Evolutionary conservation across 805 yeast species (phyloP).

Genomic region (Middelhovenomyces tepae): DNA sequence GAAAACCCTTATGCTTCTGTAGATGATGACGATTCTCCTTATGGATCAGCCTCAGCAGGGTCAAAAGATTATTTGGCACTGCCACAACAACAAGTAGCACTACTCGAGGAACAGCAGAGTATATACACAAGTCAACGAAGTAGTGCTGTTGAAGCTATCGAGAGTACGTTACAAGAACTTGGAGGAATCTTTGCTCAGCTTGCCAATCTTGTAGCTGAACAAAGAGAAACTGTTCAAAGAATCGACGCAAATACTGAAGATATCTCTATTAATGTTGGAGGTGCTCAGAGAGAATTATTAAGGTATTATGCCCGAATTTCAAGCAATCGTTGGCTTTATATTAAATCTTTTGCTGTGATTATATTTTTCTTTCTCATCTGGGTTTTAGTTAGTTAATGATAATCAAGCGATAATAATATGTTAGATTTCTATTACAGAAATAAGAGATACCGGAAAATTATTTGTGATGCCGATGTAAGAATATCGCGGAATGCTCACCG

Average conservation of each 20-base stretch:
- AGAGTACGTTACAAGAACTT: conserved; percentile 93
- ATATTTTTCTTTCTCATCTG: conserved; percentile 38
- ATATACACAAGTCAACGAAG: conserved; percentile 75
- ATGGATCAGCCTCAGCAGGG: too few relatives aligned
- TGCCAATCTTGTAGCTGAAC: conserved; percentile 96
- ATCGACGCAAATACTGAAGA: conserved; percentile 95
- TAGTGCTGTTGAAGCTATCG: conserved; percentile 91
- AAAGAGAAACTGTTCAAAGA: conserved; percentile 91
- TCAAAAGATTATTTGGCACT: conserved; percentile 50
- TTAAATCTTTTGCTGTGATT: conserved; percentile 80
- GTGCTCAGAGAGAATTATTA: conserved; percentile 89
- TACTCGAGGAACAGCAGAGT: conserved; percentile 75
- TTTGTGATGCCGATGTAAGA: too few relatives aligned
- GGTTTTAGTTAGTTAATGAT: conserved; percentile 20
- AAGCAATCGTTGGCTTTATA: conserved; percentile 85
- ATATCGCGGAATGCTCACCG: too few relatives aligned
- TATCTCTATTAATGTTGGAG: conserved; percentile 75
- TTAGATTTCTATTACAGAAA: neutral
- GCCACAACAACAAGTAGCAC: conserved; percentile 73
- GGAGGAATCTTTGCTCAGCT: conserved; percentile 90
- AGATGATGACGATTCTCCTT: neutral
- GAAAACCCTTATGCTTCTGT: conserved; percentile 13
- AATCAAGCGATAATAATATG: neutral
- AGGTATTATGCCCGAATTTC: conserved; percentile 84
- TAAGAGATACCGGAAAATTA: neutral